Evolutionary conservation across 1,284 basidiomycete genomes (phyloP), one percentile per base, ranked within the genome.

Genomic region (Boletus hoseneyae): DNA sequence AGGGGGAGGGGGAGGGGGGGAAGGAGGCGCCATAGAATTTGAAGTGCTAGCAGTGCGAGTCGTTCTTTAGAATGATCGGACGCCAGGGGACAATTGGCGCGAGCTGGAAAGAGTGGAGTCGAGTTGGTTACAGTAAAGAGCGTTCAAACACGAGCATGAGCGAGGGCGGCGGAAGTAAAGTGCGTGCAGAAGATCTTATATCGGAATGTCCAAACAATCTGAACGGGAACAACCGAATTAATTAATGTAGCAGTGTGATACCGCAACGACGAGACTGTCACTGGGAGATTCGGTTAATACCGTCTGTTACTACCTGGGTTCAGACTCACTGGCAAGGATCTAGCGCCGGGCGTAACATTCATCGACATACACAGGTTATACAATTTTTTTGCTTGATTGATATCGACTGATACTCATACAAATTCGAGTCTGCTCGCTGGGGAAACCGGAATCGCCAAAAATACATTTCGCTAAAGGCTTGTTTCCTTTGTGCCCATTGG

Each of bases 11-110:
- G 23, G 23, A 6, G 23, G 13, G 36, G 41, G 33, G 42, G 30
- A 18, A n/a, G 29, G 33, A 5, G 65, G 49, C 2, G 66, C 53
- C 67, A 65, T 65, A 11, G 19, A 32, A 13, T 42, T 25, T 18
- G 32, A 30, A 33, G 30, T 21, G 23, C 25, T 25, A 29, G 34
- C 23, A 25, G 32, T 25, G 6, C 23, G 23, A 25, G 6, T 25
- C 25, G n/a, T 6, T 13, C 40, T 47, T 30, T 10, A 9, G 19
- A 33, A 21, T 16, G 42, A 15, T 18, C 13, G 32, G 43, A 44
- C 16, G 27, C 5, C 11, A 16, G 5, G 37, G 27, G 40, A 23
- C 19, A 65, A 53, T 23, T 59, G 50, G 36, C 21, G 52, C 49
- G 34, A 25, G 30, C 18, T 48, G 27, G 27, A 56, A 51, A 18